Conservation (phyloP, 306 rosid species). For the Pachyrhizus erosus region DNA sequence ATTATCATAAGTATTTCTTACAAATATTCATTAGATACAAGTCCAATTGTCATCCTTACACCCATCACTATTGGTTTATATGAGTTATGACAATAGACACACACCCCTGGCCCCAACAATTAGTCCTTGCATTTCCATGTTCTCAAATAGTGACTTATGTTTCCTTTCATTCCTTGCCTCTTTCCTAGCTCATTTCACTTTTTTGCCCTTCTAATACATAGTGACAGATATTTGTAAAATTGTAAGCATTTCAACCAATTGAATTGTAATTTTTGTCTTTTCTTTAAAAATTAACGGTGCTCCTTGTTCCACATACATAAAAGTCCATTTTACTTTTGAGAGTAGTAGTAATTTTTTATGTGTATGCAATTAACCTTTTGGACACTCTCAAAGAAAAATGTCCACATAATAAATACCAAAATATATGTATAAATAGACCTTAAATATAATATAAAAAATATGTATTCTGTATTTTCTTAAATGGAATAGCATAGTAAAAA, state of each 20-base stretch:
- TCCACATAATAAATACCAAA: neutral
- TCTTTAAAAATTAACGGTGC: neutral
- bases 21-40: neutral
- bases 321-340: slow-evolving; percentile 16
- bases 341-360: neutral
- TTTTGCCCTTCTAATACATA: slow-evolving; percentile 46
- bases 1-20: neutral
- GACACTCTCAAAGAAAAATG: neutral
- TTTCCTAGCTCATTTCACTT: slow-evolving; percentile 32
- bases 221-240: neutral
- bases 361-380: neutral
- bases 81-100: slow-evolving; percentile 9
- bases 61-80: neutral
- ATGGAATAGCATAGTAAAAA: neutral
- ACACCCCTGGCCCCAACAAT: slow-evolving; percentile 29
- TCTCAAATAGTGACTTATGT: slow-evolving; percentile 50
- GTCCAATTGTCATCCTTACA: neutral
- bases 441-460: neutral
- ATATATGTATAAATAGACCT: neutral
- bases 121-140: slow-evolving; percentile 47
- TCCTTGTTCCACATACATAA: neutral
- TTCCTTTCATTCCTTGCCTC: slow-evolving; percentile 57
- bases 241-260: slow-evolving; percentile 30
- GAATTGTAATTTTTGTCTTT: slow-evolving; percentile 8
- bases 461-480: neutral